Evolutionary conservation across 1,284 basidiomycete species (phyloP), one percentile per base, ranked within the genome.

Genomic region (Ceratobasidium sp.): DNA sequence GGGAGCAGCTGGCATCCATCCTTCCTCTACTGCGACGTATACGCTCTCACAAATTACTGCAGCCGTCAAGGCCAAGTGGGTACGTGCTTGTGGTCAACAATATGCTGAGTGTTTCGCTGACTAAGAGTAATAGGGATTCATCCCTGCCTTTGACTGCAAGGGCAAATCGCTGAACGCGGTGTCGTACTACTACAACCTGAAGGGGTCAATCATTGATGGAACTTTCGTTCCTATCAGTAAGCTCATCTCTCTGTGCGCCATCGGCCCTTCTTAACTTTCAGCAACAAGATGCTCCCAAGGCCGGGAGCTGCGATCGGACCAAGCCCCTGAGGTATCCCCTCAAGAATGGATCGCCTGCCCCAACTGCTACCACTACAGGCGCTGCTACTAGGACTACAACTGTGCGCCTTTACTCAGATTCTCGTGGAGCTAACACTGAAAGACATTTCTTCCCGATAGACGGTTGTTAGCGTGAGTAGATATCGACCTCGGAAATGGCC

Each of bases 1-100:
- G 41, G 82, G 85, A 18, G 82, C 85, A n/a, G 88, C 85, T 32
- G 91, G 91, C 47, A 94, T 95, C 75, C 87, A 86, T 0, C 93
- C 93, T 7, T 86, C 85, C 23, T 80, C 82, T 0, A 83, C 81
- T 66, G 79, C 81, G 76, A 92, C 89, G 0, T 89, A 88, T 79
- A 74, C 74, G 11, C 83, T 91, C 7, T 82, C 86, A 3, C 79
- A 85, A 46, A 80, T 94, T 58, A 85, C 85, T 21, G 79, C 83
- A 32, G 91, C 89, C 0, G 82, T 94, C 44, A 82, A 85, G 78
- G 76, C 81, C 28, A 87, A 85, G 50, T 86, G 86, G 5, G 85
- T 88, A 81, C 69, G 83, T 28, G 2, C 26, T 28, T 26, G n/a
- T n/a, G n/a, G n/a, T n/a, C n/a, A n/a, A n/a, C n/a, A n/a, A n/a